Percentiles rank a stretch among this genome's conserved stretches.
These are phyloP conservation scores for Peronospora tabacina DNA, from an alignment of 352 stramenopile genomes.

Conservation along the genomic window DNA sequence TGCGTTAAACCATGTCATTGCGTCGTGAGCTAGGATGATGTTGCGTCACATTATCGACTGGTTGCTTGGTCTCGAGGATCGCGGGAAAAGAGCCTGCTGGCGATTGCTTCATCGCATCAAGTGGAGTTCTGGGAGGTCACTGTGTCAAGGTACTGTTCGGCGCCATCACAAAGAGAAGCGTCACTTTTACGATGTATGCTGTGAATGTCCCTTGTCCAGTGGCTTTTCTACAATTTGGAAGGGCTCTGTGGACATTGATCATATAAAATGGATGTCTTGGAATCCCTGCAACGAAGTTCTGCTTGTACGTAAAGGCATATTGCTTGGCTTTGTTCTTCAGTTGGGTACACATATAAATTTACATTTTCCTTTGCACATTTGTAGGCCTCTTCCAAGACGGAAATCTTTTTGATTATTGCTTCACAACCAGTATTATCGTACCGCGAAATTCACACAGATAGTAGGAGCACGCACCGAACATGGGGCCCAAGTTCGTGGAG, in stretches of 20 bases:
- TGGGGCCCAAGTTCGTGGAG: conserved; percentile 38
- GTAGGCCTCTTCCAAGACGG: conserved; percentile 30
- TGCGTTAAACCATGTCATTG: not conserved
- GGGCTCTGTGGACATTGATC: conserved; percentile 6
- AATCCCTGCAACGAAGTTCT: conserved; percentile 27
- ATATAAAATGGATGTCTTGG: conserved; percentile 32
- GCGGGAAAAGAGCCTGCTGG: conserved; percentile 21
- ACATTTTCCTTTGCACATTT: not conserved
- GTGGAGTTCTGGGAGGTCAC: conserved; percentile 37
- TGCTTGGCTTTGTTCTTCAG: not conserved
- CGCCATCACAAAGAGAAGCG: not conserved
- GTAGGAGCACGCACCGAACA: conserved; percentile 1
- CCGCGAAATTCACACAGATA: conserved; percentile 15
- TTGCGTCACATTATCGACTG: conserved; percentile 11
- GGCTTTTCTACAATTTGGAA: conserved; percentile 14
- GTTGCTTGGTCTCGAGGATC: conserved; percentile 26
- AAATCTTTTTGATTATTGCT: conserved; percentile 25
- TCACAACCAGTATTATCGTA: conserved; percentile 7
- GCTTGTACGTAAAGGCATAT: conserved; percentile 17
- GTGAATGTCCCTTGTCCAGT: conserved; percentile 4
- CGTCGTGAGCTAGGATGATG: not conserved
- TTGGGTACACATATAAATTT: conserved; percentile 2
- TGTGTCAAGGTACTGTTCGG: conserved; percentile 16
- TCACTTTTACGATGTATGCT: not conserved
- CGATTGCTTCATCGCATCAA: conserved; percentile 17